Base-by-base conservation (phyloP, 2,329 filamentous ascomycete genomes). In the Penicillium sp. region DNA sequence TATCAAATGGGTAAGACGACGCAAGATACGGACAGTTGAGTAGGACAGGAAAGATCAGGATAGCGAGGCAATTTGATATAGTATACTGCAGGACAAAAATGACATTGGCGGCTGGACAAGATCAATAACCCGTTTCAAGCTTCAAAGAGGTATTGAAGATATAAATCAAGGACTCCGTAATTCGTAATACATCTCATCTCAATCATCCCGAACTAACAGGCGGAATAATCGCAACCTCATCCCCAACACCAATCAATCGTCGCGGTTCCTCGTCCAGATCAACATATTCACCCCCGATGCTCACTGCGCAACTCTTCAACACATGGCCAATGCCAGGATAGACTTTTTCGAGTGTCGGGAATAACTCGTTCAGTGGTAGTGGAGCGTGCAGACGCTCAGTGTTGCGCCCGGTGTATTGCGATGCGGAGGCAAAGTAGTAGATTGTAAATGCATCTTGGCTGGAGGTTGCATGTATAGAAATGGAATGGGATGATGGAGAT, bases 211-310 rank as follows among this genome's bases (percentile, higher is more conserved):
- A 70, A 52, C 68, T 71, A 38, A 71, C 68, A 35, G 68, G 68
- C 32, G 68, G 68, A 45, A 71, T 69, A 42, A 71, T 57, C 11
- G 64, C 68, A 37, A 71, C 65, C 45, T 71, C 68, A 34, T 67
- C 60, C 10, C 65, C 66, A 4, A 45, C 36, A 28, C 48, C 33
- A 40, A 71, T 67, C 20, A 64, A 33, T 7, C 46, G 41, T 9
- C 50, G 42, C 2, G 41, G 45, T 17, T 47, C 50, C 6, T 48
- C 52, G 6, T 50, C 42, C 17, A 66, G 36, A 51, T 70, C 67
- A 3, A 70, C 65, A 50, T 71, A 71, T 35, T 69, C 66, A 29
- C 65, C 52, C 18, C 65, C 62, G 8, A 70, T 37, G 39, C 66
- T 69, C 12, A 71, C 54, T 2, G 64, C 61, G 43, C 65, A 67